Percentiles rank a stretch among this genome's conserved stretches.
These are phyloP conservation scores for Lanmaoa pseudosensibilis DNA, from an alignment of 768 basidiomycete genomes.

Conservation along the genomic window DNA sequence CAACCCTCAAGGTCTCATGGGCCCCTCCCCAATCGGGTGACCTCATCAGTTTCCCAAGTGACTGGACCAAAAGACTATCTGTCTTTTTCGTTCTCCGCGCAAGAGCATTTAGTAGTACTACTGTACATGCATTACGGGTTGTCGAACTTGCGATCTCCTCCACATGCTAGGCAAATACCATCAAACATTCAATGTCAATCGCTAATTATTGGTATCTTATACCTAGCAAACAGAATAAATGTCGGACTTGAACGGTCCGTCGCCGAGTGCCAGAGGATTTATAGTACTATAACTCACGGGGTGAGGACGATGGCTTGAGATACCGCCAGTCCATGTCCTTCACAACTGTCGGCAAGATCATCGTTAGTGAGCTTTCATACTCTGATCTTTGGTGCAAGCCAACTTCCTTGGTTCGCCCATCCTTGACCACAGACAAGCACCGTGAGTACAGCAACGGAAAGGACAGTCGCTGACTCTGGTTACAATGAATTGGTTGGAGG, in stretches of 20 bases:
- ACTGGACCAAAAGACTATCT: neutral
- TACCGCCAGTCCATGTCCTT: neutral
- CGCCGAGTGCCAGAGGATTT: neutral
- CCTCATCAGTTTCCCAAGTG: too few species aligned
- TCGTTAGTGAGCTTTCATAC: neutral
- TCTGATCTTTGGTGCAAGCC: neutral
- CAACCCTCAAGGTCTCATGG: too few species aligned
- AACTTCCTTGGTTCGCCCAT: neutral
- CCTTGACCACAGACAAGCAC: neutral
- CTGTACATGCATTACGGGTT: neutral
- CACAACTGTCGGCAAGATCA: neutral
- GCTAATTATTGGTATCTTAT: neutral
- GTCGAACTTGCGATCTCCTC: neutral
- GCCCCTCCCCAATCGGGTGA: too few species aligned
- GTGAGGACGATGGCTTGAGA: neutral
- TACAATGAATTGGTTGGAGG: too few species aligned
- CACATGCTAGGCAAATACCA: neutral
- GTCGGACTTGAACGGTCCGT: neutral
- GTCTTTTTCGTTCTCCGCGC: neutral
- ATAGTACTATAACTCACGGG: neutral
- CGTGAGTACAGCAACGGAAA: neutral
- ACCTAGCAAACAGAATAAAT: neutral
- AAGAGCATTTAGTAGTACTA: neutral
- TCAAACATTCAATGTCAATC: neutral
- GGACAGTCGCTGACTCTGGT: neutral